Evolutionary conservation across 371 early-diverging fungal species (phyloP).

Genomic region (Coemansia sp.): DNA sequence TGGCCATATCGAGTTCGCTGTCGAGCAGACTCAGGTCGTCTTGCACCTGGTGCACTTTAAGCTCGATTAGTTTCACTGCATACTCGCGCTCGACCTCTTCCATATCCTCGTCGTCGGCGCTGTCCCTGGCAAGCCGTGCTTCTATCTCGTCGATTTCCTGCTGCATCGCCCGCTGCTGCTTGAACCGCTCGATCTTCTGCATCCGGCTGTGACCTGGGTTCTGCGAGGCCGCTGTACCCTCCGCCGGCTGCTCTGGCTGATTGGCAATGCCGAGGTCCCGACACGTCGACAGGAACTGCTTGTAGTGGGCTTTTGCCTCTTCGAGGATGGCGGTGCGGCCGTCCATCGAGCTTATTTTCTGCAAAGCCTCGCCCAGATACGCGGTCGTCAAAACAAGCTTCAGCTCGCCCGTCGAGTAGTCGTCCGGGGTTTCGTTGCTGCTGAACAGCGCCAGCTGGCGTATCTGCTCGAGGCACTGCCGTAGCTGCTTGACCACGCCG

Average conservation of each 20-base stretch:
- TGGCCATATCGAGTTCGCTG: conserved; percentile 35
- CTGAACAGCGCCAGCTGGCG: conserved; percentile 74
- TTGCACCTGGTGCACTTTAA: conserved; percentile 49
- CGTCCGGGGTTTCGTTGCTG: conserved; percentile 83
- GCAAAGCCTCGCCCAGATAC: conserved; percentile 71
- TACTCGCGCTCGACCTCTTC: conserved; percentile 41
- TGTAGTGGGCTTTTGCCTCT: conserved; percentile 17
- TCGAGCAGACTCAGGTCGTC: conserved; percentile 25
- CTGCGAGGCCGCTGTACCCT: not conserved
- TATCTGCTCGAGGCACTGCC: conserved; percentile 47
- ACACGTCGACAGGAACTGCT: conserved; percentile 31
- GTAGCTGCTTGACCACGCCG: conserved; percentile 22
- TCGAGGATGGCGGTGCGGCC: conserved; percentile 14
- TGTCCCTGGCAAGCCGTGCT: conserved; percentile 3
- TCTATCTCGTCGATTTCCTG: conserved; percentile 24
- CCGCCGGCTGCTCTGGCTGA: not conserved
- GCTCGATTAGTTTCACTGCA: conserved; percentile 30
- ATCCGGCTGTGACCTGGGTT: conserved; percentile 18
- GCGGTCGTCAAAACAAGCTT: conserved; percentile 69
- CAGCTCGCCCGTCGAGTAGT: conserved; percentile 80
- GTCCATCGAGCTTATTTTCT: conserved; percentile 52
- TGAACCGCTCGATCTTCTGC: conserved; percentile 31
- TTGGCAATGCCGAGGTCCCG: conserved; percentile 16
- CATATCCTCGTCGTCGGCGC: conserved; percentile 19
- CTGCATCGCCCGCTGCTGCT: conserved; percentile 31